Evolutionary conservation across 495 filamentous ascomycete species (phyloP), one percentile per base, ranked within the genome.

Genomic region (Hypoxylon lenormandii): DNA sequence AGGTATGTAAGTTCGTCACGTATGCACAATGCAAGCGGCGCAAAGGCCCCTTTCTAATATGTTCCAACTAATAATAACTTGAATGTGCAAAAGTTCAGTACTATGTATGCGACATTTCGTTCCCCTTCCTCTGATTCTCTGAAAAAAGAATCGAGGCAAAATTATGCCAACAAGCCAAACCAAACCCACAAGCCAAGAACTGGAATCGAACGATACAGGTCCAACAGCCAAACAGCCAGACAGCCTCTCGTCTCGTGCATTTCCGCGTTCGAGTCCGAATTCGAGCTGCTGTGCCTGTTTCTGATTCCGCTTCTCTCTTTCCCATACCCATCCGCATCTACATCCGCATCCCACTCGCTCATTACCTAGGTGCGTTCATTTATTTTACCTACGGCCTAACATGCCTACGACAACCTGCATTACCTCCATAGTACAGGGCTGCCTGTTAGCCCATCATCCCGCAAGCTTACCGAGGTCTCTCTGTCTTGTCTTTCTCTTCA

Each of bases 61-160:
- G 15, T 55, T 59, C 45, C 46, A 63, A 54, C 61, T 70, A 70
- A 65, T 61, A 61, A 70, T 66, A 70, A 65, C 55, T 48, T 64
- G 40, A 46, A 46, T 36, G 37, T 46, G 64, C 67, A 57, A 54
- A 53, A 18, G 16, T 15, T 59, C 50, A 55, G 60, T 19, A 54
- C 30, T 33, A 33, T 33, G 30, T 7, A 64, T 53, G 33, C 23
- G 52, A 38, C 18, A 30, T 30, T 38, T 53, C 21, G 43, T 58
- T 38, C 28, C 18, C 19, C 15, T 56, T 33, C 30, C 1, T 33
- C 30, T 28, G 7, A 28, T 3, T 26, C 23, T 26, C 23, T 26
- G 26, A 28, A 7, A 28, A 21, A 30, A 55, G 43, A 56, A 64
- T 38, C 8, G 61, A 65, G 49, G 51, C 45, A 47, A 49, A 63